A percentile compares a stretch with the other conserved stretches of the same genome.
Conservation (phyloP, 129 eudicot species). For the Scalesia atractyloides region DNA sequence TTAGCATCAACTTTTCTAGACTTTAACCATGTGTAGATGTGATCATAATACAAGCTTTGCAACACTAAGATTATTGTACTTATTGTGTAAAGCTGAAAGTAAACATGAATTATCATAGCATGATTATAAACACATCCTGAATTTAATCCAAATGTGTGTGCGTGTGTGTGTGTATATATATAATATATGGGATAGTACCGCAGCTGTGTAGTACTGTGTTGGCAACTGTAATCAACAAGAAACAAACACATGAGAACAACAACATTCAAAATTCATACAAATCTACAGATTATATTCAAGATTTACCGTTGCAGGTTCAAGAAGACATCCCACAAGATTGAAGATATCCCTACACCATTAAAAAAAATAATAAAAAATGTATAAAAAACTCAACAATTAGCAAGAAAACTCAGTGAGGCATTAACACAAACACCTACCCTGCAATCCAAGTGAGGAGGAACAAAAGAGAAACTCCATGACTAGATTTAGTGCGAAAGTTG, state of each 20-base stretch:
- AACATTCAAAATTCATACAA: background rate
- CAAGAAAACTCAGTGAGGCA: conserved; percentile 12
- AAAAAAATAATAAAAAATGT: background rate
- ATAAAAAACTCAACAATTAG: background rate
- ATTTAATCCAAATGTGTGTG: background rate
- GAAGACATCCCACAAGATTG: conserved; percentile 87
- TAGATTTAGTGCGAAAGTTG: conserved; percentile 85
- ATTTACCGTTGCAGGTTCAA: conserved; percentile 94
- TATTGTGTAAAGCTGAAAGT: conserved; percentile 83
- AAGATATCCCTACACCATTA: conserved; percentile 68
- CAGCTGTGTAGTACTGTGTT: conserved; percentile 91
- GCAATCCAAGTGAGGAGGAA: conserved; percentile 87
- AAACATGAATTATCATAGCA: background rate
- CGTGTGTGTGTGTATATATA: too few species aligned
- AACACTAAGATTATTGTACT: conserved; percentile 72
- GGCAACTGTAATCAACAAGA: conserved; percentile 71
- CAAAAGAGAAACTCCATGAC: conserved; percentile 86
- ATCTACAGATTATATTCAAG: background rate
- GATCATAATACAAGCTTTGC: conserved; percentile 89
- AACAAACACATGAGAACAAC: background rate
- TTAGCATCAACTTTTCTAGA: conserved; percentile 26
- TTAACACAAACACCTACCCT: conserved; percentile 52
- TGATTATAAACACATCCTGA: background rate
- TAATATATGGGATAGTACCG: conserved; percentile 45
- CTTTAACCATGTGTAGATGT: conserved; percentile 51